A percentile compares a stretch with the other conserved stretches of the same genome.
Conservation (phyloP, 805 yeast genomes). For the Saccharomycopsis capsularis region DNA sequence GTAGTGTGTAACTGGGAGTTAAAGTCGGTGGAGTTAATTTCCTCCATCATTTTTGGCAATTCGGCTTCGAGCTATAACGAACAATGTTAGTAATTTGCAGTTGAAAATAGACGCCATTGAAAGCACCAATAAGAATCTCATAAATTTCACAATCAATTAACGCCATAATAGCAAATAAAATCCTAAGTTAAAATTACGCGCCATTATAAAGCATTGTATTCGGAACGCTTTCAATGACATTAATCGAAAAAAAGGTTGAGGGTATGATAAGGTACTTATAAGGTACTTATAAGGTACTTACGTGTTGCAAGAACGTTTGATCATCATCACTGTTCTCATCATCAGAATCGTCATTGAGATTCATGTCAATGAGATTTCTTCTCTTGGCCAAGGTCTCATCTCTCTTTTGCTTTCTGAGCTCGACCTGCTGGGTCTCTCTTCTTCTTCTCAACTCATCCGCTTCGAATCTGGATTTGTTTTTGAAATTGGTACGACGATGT, state of each 20-base stretch:
- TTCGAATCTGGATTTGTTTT: slow-evolving; percentile 88
- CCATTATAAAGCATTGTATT: not conserved
- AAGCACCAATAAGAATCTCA: slow-evolving; percentile 29
- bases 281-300: not conserved
- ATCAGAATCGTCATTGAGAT: slow-evolving; percentile 49
- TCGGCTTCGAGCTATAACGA: slow-evolving; percentile 48
- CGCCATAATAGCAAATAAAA: too few relatives aligned
- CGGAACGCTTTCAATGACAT: not conserved
- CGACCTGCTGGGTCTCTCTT: slow-evolving; percentile 95
- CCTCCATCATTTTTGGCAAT: slow-evolving; percentile 78
- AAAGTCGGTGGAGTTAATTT: slow-evolving; percentile 66
- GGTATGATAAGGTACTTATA: not conserved
- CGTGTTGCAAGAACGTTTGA: slow-evolving; percentile 15
- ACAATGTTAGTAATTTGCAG: too few relatives aligned
- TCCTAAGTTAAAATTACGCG: not conserved
- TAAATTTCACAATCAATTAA: too few relatives aligned
- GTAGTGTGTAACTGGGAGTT: slow-evolving; percentile 85
- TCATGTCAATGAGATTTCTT: slow-evolving; percentile 59
- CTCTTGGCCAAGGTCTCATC: slow-evolving; percentile 93
- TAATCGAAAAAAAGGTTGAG: not conserved
- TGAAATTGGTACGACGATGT: slow-evolving; percentile 93
- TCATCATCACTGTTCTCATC: slow-evolving; percentile 32
- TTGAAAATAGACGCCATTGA: slow-evolving; percentile 34
- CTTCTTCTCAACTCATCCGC: slow-evolving; percentile 97
- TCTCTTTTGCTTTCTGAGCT: slow-evolving; percentile 90